These are phyloP conservation scores for Lasiosphaeria hispida DNA, from an alignment of 495 filamentous ascomycete genomes.

Conservation along the genomic window DNA sequence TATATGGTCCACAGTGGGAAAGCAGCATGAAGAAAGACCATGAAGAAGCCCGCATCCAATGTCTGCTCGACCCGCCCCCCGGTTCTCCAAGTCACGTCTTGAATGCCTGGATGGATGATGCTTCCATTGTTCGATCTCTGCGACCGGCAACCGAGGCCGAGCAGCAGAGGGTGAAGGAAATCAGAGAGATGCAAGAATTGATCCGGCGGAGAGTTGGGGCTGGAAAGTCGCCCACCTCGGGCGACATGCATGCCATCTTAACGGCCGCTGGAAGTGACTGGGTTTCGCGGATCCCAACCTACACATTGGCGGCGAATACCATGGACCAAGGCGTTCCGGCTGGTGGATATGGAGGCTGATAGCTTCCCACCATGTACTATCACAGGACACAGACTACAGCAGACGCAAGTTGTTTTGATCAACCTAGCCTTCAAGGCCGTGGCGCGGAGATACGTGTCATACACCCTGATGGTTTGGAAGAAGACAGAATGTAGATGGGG, in stretches of 20 bases:
- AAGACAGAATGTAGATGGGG: too few species aligned
- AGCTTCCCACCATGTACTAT: too few species aligned
- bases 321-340: constrained; percentile 4
- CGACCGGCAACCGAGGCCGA: constrained; percentile 7
- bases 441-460: too few species aligned
- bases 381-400: too few species aligned
- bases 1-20: constrained; percentile 9
- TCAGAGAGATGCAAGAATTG: constrained; percentile 6
- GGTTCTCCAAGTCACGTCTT: not conserved
- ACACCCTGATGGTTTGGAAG: too few species aligned
- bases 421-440: too few species aligned
- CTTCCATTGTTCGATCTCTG: not conserved
- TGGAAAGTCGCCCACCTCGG: constrained; percentile 1
- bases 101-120: not conserved
- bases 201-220: not conserved
- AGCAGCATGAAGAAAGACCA: not conserved
- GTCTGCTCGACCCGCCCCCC: constrained; percentile 4
- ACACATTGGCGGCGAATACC: not conserved
- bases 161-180: not conserved
- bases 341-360: too few species aligned
- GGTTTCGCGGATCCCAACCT: not conserved
- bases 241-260: not conserved
- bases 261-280: not conserved
- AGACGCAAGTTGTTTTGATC: too few species aligned
- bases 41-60: not conserved